These are phyloP conservation scores for Solanum gracilifrons DNA, from an alignment of 257 asterid genomes.

Conservation along the genomic window DNA sequence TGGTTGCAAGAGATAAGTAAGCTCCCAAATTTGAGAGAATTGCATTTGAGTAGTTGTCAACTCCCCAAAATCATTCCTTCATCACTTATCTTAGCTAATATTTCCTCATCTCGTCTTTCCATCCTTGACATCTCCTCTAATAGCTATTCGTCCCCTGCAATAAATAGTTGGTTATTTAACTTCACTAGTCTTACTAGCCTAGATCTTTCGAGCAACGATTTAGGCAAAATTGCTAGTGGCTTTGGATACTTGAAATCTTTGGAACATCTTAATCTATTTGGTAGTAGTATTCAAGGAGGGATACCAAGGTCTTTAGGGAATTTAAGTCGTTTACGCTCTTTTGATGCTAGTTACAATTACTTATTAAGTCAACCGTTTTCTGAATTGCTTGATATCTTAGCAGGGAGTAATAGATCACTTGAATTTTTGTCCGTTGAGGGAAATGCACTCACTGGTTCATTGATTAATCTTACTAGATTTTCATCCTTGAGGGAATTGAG, in stretches of 20 bases:
- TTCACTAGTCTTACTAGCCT: not conserved
- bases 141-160: not conserved
- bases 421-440: not conserved
- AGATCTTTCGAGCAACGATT: not conserved
- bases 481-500: not conserved
- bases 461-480: not conserved
- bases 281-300: not conserved
- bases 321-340: not conserved
- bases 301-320: not conserved
- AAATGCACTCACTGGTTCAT: not conserved
- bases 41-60: not conserved
- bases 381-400: not conserved
- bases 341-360: accelerated
- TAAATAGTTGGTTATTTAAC: not conserved
- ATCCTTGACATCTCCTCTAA: not conserved
- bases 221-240: not conserved
- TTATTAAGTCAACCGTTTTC: not conserved
- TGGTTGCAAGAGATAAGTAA: not conserved
- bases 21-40: not conserved
- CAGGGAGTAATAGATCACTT: not conserved
- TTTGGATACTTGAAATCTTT: not conserved
- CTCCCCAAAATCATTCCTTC: not conserved
- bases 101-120: not conserved
- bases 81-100: not conserved
- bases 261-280: not conserved